phyloP scores from a whole-genome alignment of 2,329 filamentous ascomycete genomes.

The Pseudogymnoascus sp. region DNA sequence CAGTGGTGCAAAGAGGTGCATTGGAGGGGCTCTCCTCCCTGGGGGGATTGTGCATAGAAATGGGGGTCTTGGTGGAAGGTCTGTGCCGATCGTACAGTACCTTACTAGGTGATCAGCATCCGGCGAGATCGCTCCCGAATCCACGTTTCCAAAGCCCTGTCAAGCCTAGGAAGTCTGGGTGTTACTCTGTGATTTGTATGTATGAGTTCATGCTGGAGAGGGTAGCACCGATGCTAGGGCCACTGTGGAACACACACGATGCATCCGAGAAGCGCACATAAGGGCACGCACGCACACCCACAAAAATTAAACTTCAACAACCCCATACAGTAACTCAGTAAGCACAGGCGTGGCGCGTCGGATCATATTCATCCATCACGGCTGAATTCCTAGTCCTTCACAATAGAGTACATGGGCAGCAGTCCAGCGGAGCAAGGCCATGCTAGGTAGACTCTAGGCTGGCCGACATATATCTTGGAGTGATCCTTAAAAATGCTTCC shows the following conservation, averaged over 20 bases:
- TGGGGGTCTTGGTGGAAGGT: neutral
- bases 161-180: neutral
- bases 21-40: neutral
- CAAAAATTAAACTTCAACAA: conserved; percentile 5
- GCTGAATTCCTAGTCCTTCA: conserved; percentile 2
- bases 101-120: neutral
- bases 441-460: neutral
- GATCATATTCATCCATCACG: neutral
- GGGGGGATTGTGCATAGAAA: neutral
- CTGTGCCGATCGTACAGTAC: conserved; percentile 8
- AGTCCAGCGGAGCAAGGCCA: neutral
- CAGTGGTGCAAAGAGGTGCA: neutral
- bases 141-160: conserved; percentile 1
- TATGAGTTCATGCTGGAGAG: conserved; percentile 5
- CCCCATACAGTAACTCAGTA: neutral
- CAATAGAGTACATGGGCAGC: neutral
- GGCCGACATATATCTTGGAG: conserved; percentile 5
- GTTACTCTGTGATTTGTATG: neutral
- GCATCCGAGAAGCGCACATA: conserved; percentile 1
- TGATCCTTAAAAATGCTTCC: neutral
- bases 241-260: conserved; percentile 1
- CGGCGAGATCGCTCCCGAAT: conserved; percentile 5
- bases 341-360: neutral
- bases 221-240: conserved; percentile 3
- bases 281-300: neutral